Base-by-base conservation (phyloP, 805 yeast species). In the Ogataea corticis region DNA sequence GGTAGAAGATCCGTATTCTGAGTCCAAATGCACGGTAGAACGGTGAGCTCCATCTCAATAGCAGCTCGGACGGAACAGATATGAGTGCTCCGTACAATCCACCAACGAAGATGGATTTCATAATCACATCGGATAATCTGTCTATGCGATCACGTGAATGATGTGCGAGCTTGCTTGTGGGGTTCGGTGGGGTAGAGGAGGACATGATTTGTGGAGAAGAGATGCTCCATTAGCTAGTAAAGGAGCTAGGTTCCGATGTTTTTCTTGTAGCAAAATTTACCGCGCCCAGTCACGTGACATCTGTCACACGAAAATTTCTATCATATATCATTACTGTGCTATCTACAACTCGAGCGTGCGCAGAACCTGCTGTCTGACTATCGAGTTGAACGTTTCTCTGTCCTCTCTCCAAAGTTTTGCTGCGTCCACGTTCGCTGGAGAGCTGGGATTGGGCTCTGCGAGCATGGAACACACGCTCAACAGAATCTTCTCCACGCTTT, bases 401-500 rank as follows among this genome's bases (percentile, higher is more conserved):
- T 88, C 73, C 54, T 88, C 96, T 65, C 99, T 77, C 96, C 97
- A 92, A 50, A 94, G 75, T 65, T 90, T 90, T 57, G 87, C 80
- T 1, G 84, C 85, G 51, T 80, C 85, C 25, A 79, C 77, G 46
- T 94, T 89, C 40, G 99, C 99, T 10, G 97, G 98, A 57, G 96
- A 86, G 65, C 92, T 97, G 27, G 87, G 85, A 61, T 94, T 94
- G 2, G 99, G 98, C 66, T 94, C 96, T 19, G 97, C 96, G 49
- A 94, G 74, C 97, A 94, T 91, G 59, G 96, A 87, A 76, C 91
- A 81, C 17, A 94, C 98, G 65, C 96, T 85, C 48, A 94, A 69
- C 50, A 94, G 71, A 49, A 94, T 94, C 76, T 94, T 94, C 68
- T 94, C 99, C n/a, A 94, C 91, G 62, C 96, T 87, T 65, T 94